Conservation (phyloP, 2,329 filamentous ascomycete genomes). For the Metarhizium robertsii region DNA sequence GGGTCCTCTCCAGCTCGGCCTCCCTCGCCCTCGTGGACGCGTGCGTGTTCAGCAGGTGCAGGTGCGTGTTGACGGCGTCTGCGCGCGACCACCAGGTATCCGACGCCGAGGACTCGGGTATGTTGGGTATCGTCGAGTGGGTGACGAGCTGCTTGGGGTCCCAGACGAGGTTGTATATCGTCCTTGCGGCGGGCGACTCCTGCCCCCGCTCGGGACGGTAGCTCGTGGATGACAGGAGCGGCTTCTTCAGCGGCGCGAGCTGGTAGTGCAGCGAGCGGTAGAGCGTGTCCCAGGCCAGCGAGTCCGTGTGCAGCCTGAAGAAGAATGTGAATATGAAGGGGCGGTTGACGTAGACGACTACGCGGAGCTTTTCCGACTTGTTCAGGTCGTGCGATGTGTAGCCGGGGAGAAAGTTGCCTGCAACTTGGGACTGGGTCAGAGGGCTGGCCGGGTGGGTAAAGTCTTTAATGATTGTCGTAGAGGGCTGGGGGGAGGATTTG, state of each 20-base stretch:
- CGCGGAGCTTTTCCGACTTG: conserved; percentile 49
- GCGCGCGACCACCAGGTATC: conserved; percentile 43
- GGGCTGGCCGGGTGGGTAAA: conserved; percentile 27
- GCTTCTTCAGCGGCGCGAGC: conserved; percentile 47
- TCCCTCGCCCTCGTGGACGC: conserved; percentile 29
- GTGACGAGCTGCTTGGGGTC: not conserved
- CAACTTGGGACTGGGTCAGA: conserved; percentile 23
- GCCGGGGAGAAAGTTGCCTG: conserved; percentile 22
- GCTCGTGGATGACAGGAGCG: conserved; percentile 45
- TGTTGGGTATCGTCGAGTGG: conserved; percentile 5
- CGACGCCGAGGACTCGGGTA: conserved; percentile 4
- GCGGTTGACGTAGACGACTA: conserved; percentile 62
- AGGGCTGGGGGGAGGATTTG: conserved; percentile 26
- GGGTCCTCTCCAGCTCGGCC: conserved; percentile 48
- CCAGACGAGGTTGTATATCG: conserved; percentile 55
- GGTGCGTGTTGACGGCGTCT: conserved; percentile 57
- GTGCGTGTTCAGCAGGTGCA: conserved; percentile 52
- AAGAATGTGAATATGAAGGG: conserved; percentile 74
- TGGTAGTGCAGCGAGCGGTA: conserved; percentile 54
- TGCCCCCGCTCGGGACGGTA: conserved; percentile 40
- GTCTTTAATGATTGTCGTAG: conserved; percentile 36
- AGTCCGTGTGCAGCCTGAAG: conserved; percentile 50
- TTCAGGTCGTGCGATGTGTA: conserved; percentile 37
- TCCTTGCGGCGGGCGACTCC: not conserved
- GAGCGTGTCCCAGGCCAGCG: conserved; percentile 43